These are phyloP conservation scores for Zangia roseola DNA, from an alignment of 768 basidiomycete species.

Conservation along the genomic window DNA sequence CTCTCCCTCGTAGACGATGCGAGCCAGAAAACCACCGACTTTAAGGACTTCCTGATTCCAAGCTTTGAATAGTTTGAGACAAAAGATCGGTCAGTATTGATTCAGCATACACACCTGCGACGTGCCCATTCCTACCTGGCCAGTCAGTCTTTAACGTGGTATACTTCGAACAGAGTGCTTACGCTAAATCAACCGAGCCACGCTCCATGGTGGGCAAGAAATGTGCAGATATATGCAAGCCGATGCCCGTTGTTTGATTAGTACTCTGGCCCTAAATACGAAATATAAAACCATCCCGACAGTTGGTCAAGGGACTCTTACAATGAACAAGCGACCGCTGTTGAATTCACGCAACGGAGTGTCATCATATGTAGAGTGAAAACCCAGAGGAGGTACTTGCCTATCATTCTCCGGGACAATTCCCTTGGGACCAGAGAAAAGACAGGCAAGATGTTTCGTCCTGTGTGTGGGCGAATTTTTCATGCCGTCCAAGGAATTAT, in stretches of 20 bases:
- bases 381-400: neutral
- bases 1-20: slow-evolving; percentile 83
- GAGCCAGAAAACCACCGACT: slow-evolving; percentile 77
- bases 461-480: neutral
- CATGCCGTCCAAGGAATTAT: neutral
- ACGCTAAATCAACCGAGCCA: slow-evolving; percentile 88
- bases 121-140: slow-evolving; percentile 70
- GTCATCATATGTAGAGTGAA: neutral
- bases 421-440: slow-evolving; percentile 3
- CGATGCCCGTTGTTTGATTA: slow-evolving; percentile 82
- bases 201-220: slow-evolving; percentile 96
- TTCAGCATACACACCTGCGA: slow-evolving; percentile 52
- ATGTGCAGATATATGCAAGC: slow-evolving; percentile 63
- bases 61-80: slow-evolving; percentile 36
- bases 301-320: slow-evolving; percentile 31
- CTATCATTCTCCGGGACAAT: slow-evolving; percentile 5
- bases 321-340: slow-evolving; percentile 68
- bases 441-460: neutral
- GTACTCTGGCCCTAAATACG: slow-evolving; percentile 77
- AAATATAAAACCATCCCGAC: neutral
- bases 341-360: neutral
- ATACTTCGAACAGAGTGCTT: slow-evolving; percentile 23
- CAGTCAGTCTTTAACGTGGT: neutral
- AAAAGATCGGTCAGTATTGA: too few species aligned
- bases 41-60: slow-evolving; percentile 91